Evolutionary conservation across 176 grass and related monocot genomes (phyloP), one percentile per base, ranked within the genome.

Genomic region (Urochloa ruziziensis): DNA sequence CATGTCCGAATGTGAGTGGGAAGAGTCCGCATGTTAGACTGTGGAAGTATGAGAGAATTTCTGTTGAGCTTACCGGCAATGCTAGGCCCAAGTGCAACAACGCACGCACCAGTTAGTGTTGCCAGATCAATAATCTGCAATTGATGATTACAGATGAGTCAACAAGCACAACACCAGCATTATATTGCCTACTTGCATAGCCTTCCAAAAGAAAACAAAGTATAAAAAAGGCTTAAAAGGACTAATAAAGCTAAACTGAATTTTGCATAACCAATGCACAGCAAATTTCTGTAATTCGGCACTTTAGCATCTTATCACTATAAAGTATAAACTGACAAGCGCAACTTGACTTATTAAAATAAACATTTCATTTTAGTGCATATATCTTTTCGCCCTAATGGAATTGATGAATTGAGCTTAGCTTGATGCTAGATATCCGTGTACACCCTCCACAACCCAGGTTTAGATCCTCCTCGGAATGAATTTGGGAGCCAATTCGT

Each of bases 41-140:
- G 1, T 9, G 51, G 19, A 7, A 19, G 66, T 14, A 24, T 48
- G 42, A 46, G 35, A 19, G 28, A 40, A 21, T 28, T 42, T 21
- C 8, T 49, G 54, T 75, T 66, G 17, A 78, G 66, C 69, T 90
- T 84, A 98, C 96, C 96, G 15, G 93, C 96, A 53, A 98, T 90
- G 62, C 67, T 95, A 74, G 93, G 93, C 17, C 96, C 96, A 80
- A 98, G 93, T 25, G 96, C 96, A 66, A 98, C 24, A 23, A 94
- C 23, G 1, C 96, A 98, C 25, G 93, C 93, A 61, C 96, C 93
- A 70, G 96, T 98, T 34, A 98, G 80, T 54, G 96, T 98, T 67
- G 96, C 96, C 73, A 98, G 80, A 90, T 98, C 96, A 88, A 98
- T 73, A 62, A 98, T 72, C 96, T 98, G 83, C 76, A 90, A 74